Percentiles rank a stretch among this genome's conserved stretches.
Conservation (phyloP, 2,329 filamentous ascomycete species). For the Simplicillium aogashimaense region DNA sequence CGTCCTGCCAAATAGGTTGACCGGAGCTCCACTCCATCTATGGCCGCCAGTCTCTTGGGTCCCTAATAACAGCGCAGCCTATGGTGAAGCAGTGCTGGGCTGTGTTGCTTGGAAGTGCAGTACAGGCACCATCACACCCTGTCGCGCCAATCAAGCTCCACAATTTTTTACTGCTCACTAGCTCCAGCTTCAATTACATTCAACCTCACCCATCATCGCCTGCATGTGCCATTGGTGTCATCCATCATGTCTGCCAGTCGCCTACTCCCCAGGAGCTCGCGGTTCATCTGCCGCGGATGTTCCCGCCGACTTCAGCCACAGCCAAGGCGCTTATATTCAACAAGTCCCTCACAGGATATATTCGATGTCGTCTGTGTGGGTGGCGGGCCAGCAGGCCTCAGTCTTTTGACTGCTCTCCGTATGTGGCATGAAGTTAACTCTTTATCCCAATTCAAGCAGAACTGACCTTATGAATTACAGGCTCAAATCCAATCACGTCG, state of each 20-base stretch:
- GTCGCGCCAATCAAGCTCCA: no score
- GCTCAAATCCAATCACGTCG: constrained; percentile 64
- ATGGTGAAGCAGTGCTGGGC: no score
- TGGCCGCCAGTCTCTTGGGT: no score
- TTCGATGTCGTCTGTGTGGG: constrained; percentile 92
- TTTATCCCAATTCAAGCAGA: neutral
- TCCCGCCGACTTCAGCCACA: constrained; percentile 25
- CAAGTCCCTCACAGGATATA: constrained; percentile 49
- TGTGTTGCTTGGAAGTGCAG: no score
- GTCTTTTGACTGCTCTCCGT: constrained; percentile 70
- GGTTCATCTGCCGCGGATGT: constrained; percentile 38
- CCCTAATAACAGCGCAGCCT: no score
- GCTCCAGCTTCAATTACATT: no score
- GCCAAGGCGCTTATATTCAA: constrained; percentile 30
- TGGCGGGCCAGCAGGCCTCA: constrained; percentile 81
- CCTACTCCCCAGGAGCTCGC: constrained; percentile 14
- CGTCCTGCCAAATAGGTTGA: no score
- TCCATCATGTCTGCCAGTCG: constrained; percentile 17
- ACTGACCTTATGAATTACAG: constrained; percentile 30
- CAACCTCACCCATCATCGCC: no score
- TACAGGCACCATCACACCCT: no score
- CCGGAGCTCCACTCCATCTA: no score
- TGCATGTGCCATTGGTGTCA: neutral
- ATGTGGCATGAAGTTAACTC: constrained; percentile 19
- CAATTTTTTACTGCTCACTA: no score